A percentile compares a stretch with the other conserved stretches of the same genome.
These are phyloP conservation scores for Thuja plicata DNA, from an alignment of 83 land plant species.

Conservation along the genomic window DNA sequence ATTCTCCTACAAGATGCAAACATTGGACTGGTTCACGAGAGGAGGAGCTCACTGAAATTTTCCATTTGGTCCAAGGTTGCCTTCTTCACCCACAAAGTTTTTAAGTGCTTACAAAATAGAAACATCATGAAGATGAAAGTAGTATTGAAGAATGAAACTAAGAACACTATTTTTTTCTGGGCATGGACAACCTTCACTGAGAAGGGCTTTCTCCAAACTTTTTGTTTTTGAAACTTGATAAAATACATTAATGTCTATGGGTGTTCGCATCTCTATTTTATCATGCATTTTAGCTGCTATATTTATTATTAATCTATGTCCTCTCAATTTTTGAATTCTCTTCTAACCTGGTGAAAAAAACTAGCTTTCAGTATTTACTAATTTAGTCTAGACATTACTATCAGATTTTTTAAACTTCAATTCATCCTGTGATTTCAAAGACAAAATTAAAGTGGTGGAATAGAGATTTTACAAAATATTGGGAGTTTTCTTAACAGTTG, in stretches of 20 bases:
- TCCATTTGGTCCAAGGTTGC: background rate
- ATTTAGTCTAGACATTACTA: background rate
- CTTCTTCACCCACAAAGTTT: background rate
- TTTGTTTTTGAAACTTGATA: background rate
- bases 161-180: background rate
- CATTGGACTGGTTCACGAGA: background rate
- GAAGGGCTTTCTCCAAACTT: background rate
- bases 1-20: background rate
- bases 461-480: background rate
- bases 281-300: background rate
- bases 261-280: background rate
- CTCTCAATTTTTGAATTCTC: background rate
- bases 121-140: background rate
- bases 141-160: background rate
- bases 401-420: background rate
- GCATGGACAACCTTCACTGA: background rate
- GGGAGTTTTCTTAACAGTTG: background rate
- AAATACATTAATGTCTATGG: background rate
- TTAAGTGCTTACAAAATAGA: background rate
- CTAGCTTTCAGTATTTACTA: background rate
- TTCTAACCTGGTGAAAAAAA: background rate
- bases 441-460: background rate
- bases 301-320: background rate
- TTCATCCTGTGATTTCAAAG: background rate
- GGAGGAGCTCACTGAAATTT: background rate